phyloP scores from a whole-genome alignment of 192 early-diverging fungal species.

The Coemansia brasiliensis region DNA sequence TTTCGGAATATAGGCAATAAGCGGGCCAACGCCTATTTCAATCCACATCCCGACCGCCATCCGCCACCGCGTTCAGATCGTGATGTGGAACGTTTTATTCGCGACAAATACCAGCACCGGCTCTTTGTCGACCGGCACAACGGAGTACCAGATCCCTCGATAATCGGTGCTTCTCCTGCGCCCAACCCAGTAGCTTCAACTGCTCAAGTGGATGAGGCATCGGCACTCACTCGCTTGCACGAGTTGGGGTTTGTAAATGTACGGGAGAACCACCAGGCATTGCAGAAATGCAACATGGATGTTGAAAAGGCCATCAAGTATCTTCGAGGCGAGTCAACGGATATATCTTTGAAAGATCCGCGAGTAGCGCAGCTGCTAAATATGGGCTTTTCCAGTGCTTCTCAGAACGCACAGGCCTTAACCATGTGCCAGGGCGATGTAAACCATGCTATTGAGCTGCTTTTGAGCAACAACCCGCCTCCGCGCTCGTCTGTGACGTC shows the following conservation, averaged over 20 bases:
- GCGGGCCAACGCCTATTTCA: conserved; percentile 69
- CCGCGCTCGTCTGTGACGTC: conserved; percentile 15
- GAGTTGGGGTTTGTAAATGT: conserved; percentile 88
- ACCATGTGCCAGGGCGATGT: conserved; percentile 71
- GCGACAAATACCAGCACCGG: conserved; percentile 87
- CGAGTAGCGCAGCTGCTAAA: conserved; percentile 62
- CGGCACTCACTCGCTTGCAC: conserved; percentile 52
- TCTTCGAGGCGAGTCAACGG: conserved; percentile 55
- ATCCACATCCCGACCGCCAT: conserved; percentile 67
- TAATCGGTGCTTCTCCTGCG: conserved; percentile 7
- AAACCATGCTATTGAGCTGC: conserved; percentile 66
- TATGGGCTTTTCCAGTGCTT: conserved; percentile 75
- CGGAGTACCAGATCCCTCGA: conserved; percentile 39
- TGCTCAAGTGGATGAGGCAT: conserved; percentile 23
- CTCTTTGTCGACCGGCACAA: conserved; percentile 58
- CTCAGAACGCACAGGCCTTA: conserved; percentile 68
- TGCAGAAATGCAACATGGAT: conserved; percentile 69
- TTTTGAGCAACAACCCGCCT: conserved; percentile 50
- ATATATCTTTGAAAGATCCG: conserved; percentile 47
- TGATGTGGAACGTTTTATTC: conserved; percentile 85
- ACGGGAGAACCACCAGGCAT: conserved; percentile 62
- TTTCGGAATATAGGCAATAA: conserved; percentile 60
- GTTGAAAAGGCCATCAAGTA: conserved; percentile 74
- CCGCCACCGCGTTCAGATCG: conserved; percentile 67
- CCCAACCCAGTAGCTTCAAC: conserved; percentile 6